Base-by-base conservation (phyloP, 139 green algal species). In the Chlamydomonas sphaeroides region DNA sequence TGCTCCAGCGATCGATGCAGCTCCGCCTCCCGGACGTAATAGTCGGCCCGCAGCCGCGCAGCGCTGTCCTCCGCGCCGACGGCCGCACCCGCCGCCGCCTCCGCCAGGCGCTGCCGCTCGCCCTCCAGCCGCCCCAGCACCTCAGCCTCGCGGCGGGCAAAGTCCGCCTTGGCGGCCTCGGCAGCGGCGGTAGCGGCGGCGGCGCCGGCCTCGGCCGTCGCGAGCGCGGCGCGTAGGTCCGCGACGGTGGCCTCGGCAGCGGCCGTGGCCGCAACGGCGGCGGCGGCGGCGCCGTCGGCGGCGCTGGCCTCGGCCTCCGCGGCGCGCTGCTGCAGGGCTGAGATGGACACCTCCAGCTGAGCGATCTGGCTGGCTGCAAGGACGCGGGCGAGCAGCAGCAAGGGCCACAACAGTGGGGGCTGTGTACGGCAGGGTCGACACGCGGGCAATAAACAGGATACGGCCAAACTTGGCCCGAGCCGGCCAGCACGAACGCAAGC, bases 11-110 rank as follows among this genome's bases (percentile, higher is more conserved):
- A 6, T 1, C 53, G 25, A 0, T 57, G 25, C 25, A 79, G 71
- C 71, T 79, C 36, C 23, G 71, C 71, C 56, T 79, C 71, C 20
- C 71, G 71, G 5, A 79, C 71, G 36, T 79, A 79, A 1, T 56
- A 68, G 26, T 68, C 56, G 2, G 71, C 71, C 36, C 71, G 71
- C 71, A 53, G 25, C 71, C 38, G 35, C 23, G 53, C 71, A 1
- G 53, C 53, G 53, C 36, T 79, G 14, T 56, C 71, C 25, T 68
- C 71, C 35, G n/a, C n/a, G n/a, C n/a, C n/a, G n/a, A n/a, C n/a
- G n/a, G n/a, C n/a, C n/a, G n/a, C n/a, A n/a, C n/a, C n/a, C n/a
- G n/a, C n/a, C n/a, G n/a, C n/a, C 68, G 26, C 68, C 68, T 76
- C 68, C 30, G 28, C 68, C 45, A 66, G 23, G 6, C 70, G 70